Conservation (phyloP, 768 basidiomycete species). For the Filobasidium floriforme region DNA sequence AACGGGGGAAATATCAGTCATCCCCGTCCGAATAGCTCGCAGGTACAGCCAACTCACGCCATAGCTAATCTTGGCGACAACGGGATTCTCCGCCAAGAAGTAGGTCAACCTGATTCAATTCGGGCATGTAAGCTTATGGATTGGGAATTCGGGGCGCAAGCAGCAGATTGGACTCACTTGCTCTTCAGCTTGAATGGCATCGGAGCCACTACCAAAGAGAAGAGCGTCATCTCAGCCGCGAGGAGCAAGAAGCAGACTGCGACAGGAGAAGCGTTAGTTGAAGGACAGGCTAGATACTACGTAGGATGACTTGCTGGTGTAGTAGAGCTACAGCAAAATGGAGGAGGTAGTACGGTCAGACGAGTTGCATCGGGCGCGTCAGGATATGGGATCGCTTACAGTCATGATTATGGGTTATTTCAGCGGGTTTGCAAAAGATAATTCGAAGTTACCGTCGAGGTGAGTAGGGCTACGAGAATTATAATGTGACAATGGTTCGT, state of each 20-base stretch:
- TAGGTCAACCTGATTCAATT: constrained; percentile 31
- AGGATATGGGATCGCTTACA: not conserved
- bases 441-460: too few species aligned
- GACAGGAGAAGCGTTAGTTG: not conserved
- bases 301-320: constrained; percentile 26
- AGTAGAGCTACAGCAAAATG: constrained; percentile 32
- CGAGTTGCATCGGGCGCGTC: not conserved
- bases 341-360: not conserved
- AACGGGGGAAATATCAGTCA: not conserved
- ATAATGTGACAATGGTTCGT: too few species aligned
- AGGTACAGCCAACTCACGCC: constrained; percentile 43
- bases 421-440: too few species aligned
- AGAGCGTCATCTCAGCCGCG: constrained; percentile 51
- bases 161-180: constrained; percentile 31
- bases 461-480: too few species aligned
- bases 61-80: constrained; percentile 84
- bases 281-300: not conserved
- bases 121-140: not conserved
- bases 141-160: not conserved
- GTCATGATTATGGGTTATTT: not conserved
- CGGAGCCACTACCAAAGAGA: constrained; percentile 49
- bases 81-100: constrained; percentile 51
- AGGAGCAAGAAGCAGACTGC: constrained; percentile 67
- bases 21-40: too few species aligned
- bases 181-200: constrained; percentile 62